Base-by-base conservation (phyloP, 805 yeast species). In the Maudiozyma serrabonitensis region DNA sequence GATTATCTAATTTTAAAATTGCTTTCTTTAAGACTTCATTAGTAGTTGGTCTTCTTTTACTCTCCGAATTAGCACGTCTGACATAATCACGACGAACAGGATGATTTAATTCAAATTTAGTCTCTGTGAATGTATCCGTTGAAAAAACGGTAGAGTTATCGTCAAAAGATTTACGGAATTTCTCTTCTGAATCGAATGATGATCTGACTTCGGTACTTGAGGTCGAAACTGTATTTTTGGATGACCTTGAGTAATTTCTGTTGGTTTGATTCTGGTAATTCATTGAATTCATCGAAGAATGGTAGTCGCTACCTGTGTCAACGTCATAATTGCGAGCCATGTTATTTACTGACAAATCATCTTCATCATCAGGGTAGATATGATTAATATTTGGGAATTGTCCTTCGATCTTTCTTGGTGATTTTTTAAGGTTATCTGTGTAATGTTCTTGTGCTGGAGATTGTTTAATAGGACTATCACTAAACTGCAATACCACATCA, bases 1-100 rank as follows among this genome's bases (percentile, higher is more conserved):
- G 96, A 59, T 95, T 91, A 63, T 93, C 97, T 49, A 93, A 74
- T 12, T 90, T 88, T 63, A 93, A 77, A 59, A 66, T 63, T 16
- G 68, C 61, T 47, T 58, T 91, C 81, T 58, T 96, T 95, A 47
- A 82, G 2, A 46, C 35, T 26, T 54, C 55, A 25, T 54, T 48
- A 13, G 57, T 46, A 3, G 51, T 41, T 69, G 64, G 87, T 58
- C 85, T 84, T 60, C 89, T 84, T 60, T 82, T 78, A 42, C 82
- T 75, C 55, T 78, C 75, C 2, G 86, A 78, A 59, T 82, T 82
- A 55, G 84, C 83, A 58, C 87, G 79, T 55, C 68, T 65, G 31
- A 63, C 66, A 47, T 66, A 66, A 41, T 61, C 63, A 41, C 56
- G 58, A 44, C 67, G 59, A 46, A 63, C 59, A 9, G 69, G 70